Conservation (phyloP, 2,329 filamentous ascomycete species). For the Dryadomyces sulphureus region DNA sequence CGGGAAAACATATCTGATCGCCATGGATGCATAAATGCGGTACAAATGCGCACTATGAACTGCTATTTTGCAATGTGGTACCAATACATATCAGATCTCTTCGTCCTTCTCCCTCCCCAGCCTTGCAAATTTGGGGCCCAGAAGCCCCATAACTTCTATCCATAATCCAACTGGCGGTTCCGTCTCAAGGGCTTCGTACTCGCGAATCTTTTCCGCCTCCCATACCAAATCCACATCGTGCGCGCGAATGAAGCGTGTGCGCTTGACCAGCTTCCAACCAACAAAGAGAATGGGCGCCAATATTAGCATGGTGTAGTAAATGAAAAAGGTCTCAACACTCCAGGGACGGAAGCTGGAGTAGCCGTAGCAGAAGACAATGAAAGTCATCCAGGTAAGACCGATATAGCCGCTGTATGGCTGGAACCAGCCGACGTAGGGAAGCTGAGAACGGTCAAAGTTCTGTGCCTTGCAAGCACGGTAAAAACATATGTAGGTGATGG, state of each 20-base stretch:
- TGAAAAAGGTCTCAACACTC: constrained; percentile 30
- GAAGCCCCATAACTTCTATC: constrained; percentile 7
- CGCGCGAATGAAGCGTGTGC: constrained; percentile 26
- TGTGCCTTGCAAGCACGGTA: constrained; percentile 22
- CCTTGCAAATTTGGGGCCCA: neutral
- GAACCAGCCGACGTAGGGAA: constrained; percentile 23
- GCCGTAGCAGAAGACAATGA: constrained; percentile 27
- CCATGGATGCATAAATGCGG: neutral
- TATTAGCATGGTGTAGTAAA: constrained; percentile 43
- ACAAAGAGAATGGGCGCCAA: constrained; percentile 37
- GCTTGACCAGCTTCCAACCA: constrained; percentile 49
- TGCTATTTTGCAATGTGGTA: too few species aligned
- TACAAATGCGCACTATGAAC: neutral
- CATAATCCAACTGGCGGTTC: constrained; percentile 7
- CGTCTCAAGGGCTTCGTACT: constrained; percentile 22
- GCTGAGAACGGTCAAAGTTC: constrained; percentile 16
- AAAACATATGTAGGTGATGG: constrained; percentile 24
- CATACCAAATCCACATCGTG: constrained; percentile 14
- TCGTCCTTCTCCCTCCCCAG: neutral
- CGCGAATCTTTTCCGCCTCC: constrained; percentile 14
- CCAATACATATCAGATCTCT: neutral
- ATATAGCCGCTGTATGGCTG: constrained; percentile 25
- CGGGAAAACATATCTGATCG: neutral
- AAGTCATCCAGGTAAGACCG: constrained; percentile 10
- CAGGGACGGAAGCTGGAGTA: constrained; percentile 37